Percentiles rank a stretch among this genome's conserved stretches.
Evolutionary conservation across 768 basidiomycete genomes (phyloP).

Genomic region (Leccinum ochraceum): DNA sequence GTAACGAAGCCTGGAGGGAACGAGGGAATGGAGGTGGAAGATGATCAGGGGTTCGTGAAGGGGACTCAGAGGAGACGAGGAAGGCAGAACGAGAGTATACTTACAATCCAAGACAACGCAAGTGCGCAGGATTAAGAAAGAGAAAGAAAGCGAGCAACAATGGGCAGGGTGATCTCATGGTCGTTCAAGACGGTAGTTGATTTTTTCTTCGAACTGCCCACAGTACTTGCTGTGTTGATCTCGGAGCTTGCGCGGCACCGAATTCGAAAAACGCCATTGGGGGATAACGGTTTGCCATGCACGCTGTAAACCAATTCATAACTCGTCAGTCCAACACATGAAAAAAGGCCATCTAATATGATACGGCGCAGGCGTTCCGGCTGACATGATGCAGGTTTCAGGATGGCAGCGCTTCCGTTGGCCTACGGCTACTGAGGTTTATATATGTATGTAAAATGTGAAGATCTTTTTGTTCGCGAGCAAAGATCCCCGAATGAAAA

Average conservation of each 20-base stretch:
- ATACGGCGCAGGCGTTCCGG: not conserved
- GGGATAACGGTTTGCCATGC: too few relatives aligned
- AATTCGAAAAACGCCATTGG: not conserved
- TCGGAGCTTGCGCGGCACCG: not conserved
- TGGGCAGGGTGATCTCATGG: slow-evolving; percentile 1
- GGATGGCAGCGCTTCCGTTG: slow-evolving; percentile 5
- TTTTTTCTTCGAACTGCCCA: not conserved
- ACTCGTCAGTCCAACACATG: not conserved
- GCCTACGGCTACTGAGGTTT: not conserved
- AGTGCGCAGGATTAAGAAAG: too few relatives aligned
- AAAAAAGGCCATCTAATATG: not conserved
- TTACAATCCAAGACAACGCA: slow-evolving; percentile 74
- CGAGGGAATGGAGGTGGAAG: slow-evolving; percentile 70
- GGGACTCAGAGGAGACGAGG: slow-evolving; percentile 65
- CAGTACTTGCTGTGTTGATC: not conserved
- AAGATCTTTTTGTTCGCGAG: not conserved
- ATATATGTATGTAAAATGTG: not conserved
- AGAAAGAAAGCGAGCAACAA: too few relatives aligned
- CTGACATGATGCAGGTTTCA: not conserved
- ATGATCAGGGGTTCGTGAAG: slow-evolving; percentile 72
- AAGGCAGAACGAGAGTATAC: slow-evolving; percentile 71
- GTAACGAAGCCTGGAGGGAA: slow-evolving; percentile 37
- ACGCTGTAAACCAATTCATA: not conserved
- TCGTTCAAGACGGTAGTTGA: slow-evolving; percentile 24
- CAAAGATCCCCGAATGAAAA: not conserved